Base-by-base conservation (phyloP, 2,329 filamentous ascomycete genomes). In the Kalaharituber pfeilii region DNA sequence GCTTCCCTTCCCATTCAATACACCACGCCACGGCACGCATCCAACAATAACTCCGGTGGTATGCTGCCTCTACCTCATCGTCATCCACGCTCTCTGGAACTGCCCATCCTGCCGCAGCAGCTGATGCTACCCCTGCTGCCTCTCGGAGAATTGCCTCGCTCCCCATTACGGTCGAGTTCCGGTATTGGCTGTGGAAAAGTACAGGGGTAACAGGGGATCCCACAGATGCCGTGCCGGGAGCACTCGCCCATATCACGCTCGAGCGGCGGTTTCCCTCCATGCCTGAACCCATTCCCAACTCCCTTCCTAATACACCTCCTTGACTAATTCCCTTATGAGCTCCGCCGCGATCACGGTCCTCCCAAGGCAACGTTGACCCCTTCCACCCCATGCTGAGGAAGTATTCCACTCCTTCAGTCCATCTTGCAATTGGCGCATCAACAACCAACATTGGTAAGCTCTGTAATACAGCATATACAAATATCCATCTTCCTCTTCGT, bases 311-410 rank as follows among this genome's bases (percentile, higher is more conserved):
- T 6, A 47, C 6, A 15, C 24, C 24, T 36, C n/a, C n/a, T n/a
- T n/a, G 9, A 36, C 30, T 36, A 36, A 36, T n/a, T 9, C 30
- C 30, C n/a, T n/a, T n/a, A n/a, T n/a, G n/a, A n/a, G n/a, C n/a
- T 36, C 30, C 30, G 9, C 9, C 30, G 11, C 66, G 67, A 54
- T 77, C 76, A 52, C 82, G 81, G 53, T 79, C 76, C 47, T 80
- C 72, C 85, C 85, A 91, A 0, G 85, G 84, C 0, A 79, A 73
- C 15, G 25, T 13, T 53, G 80, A 80, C 18, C 81, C 81, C 63
- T 83, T 77, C 0, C 84, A 81, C 3, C 83, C 78, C 65, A 86
- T 75, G 66, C 84, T 88, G 26, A 89, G 72, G 70, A 89, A 91
- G 68, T 89, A 86, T 66, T 89, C 85, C 2, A 86, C 82, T 1